Base-by-base conservation (phyloP, 352 stramenopile species). In the Blastocystis hominis region DNA sequence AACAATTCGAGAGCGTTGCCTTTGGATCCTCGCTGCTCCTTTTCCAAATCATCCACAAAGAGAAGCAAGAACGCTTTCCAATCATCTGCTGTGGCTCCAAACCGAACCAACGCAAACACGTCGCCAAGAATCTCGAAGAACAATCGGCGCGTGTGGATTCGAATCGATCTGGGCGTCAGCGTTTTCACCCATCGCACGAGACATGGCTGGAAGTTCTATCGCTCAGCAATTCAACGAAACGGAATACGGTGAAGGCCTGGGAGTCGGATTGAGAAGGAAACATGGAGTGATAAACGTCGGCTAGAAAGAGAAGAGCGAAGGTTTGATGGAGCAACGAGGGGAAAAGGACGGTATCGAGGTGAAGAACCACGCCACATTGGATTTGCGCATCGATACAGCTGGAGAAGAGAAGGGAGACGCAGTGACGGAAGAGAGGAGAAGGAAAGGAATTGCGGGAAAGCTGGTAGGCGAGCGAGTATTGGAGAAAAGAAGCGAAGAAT, bases 31-130 rank as follows among this genome's bases (percentile, higher is more conserved):
- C n/a, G 50, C 50, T 59, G 50, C n/a, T 59, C 50, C 50, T n/a
- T 59, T 59, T 59, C n/a, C n/a, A 59, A 20, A 59, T 59, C 50
- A 13, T 59, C 50, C 1, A 59, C 53, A 62, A 84, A 84, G n/a
- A 64, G 34, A 2, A 20, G 24, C 13, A 84, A 20, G 15, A 84
- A 47, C 15, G 9, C 72, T 13, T 61, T 84, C 72, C 72, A 84
- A 50, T 84, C 72, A 17, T 84, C 54, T 36, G 72, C 50, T 3
- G 72, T 84, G 10, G 72, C 72, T 34, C 72, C 72, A 34, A 40
- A 84, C 10, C 54, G 46, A 44, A 47, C 54, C 7, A 36, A 38
- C 9, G 20, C 44, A 3, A 84, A 69, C 36, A 68, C n/a, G 38
- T 64, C 50, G 7, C 40, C 3, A 46, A 59, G 50, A 5, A 84